Evolutionary conservation across 345 rosid genomes (phyloP), one percentile per base, ranked within the genome.

Genomic region (Eucalyptus microcorys): DNA sequence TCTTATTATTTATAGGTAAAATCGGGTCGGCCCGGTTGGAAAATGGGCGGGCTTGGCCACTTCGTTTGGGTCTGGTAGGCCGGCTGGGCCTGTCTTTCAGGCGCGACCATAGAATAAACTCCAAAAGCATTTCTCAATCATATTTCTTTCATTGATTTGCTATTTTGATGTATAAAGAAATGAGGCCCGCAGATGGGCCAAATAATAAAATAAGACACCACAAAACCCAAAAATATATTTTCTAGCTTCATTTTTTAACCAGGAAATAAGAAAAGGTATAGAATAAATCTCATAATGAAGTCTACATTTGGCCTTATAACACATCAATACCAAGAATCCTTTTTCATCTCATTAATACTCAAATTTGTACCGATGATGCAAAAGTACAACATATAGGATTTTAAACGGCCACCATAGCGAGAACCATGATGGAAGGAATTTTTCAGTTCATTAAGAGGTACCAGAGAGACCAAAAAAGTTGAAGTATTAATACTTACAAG

Each of bases 391-490:
- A 2, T 2, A 0, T 22, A 4, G 11, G 59, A 53, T 53, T 53
- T 53, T 53, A 0, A 53, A 53, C 1, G 1, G 59, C 59, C 11
- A 21, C 11, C 7, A 53, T 53, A 7, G 57, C 26, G 0, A 3
- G 57, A 53, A 53, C 57, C 57, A 52, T 0, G 24, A 3, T 19
- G 22, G 57, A 53, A 21, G 24, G 26, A 1, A 21, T 1, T 53
- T 53, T 21, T 53, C 10, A 53, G 5, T 53, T 53, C 4, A 3
- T 53, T 53, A 7, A 21, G 57, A 52, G 10, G 57, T 52, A 53
- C 24, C 1, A 2, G 57, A 21, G 57, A 53, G 26, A 53, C 10
- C 10, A 21, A 53, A 53, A 21, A 53, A 53, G 11, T 53, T 21
- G 24, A 53, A 53, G 27, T 21, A 53, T 21, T 19, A 21, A 53